phyloP scores from a whole-genome alignment of 306 rosid species.

The Arachis stenosperma region DNA sequence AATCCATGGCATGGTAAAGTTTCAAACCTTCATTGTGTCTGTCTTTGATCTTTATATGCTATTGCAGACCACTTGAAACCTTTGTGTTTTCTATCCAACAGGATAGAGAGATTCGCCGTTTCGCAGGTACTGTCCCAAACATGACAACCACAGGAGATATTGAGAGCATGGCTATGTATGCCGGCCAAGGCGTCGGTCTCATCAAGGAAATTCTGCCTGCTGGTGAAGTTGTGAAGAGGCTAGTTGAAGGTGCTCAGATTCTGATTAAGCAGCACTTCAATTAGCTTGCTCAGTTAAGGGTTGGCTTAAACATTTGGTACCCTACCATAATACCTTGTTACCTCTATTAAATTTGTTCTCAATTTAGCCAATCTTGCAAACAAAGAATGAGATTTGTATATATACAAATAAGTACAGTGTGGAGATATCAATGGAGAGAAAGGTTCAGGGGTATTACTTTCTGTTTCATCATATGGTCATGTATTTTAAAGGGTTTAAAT shows the following conservation, averaged over 20 bases:
- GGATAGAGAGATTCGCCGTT: conserved; percentile 65
- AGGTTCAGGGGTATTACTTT: not conserved
- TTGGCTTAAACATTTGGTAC: not conserved
- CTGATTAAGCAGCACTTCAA: conserved; percentile 49
- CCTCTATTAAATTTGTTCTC: not conserved
- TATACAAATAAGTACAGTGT: too few relatives aligned
- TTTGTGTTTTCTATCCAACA: conserved; percentile 34
- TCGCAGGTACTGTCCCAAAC: conserved; percentile 77
- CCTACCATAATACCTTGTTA: not conserved
- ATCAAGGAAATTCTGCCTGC: conserved; percentile 64
- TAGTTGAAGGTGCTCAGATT: conserved; percentile 79
- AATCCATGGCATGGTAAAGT: conserved; percentile 71
- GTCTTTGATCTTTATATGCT: not conserved
- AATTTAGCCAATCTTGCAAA: not conserved
- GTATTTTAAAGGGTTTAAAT: too few relatives aligned
- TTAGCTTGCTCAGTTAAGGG: not conserved
- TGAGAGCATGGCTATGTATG: conserved; percentile 77
- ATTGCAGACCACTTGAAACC: not conserved
- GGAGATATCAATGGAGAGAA: not conserved
- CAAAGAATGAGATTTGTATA: not conserved
- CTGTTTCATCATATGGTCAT: not conserved
- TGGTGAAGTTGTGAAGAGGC: conserved; percentile 57
- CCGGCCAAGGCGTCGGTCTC: conserved; percentile 68
- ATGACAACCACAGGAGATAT: conserved; percentile 54
- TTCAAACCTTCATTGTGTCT: not conserved